Evolutionary conservation across 2,329 filamentous ascomycete species (phyloP).

Genomic region (Basipetospora chlamydospora): DNA sequence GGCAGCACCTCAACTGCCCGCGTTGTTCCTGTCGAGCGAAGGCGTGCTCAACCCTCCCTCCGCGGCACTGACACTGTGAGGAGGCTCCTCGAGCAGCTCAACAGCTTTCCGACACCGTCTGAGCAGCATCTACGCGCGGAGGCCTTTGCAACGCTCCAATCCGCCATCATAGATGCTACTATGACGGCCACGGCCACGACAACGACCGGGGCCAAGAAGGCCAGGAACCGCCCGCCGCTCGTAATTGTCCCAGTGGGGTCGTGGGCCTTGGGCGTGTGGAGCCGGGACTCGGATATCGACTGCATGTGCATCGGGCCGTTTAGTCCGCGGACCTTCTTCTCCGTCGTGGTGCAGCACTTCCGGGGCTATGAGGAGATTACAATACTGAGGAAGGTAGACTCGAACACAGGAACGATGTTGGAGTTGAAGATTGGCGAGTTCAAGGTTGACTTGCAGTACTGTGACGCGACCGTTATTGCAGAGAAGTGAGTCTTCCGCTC

Average conservation of each 20-base stretch:
- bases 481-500: constrained; percentile 24
- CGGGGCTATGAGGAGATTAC: constrained; percentile 21
- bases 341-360: constrained; percentile 7
- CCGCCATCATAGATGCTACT: constrained; percentile 15
- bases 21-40: constrained; percentile 19
- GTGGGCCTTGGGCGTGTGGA: constrained; percentile 49
- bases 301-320: constrained; percentile 50
- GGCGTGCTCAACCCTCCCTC: constrained; percentile 16
- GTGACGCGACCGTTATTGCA: constrained; percentile 38
- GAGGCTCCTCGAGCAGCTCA: constrained; percentile 19
- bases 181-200: no score
- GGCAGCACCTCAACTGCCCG: constrained; percentile 4
- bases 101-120: constrained; percentile 29
- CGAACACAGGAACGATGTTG: constrained; percentile 47
- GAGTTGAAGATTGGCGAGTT: constrained; percentile 44
- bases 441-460: constrained; percentile 53
- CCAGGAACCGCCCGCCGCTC: constrained; percentile 1
- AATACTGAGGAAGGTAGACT: constrained; percentile 42
- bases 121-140: constrained; percentile 26
- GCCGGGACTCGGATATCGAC: constrained; percentile 45
- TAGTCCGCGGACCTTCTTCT: constrained; percentile 45
- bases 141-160: constrained; percentile 30
- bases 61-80: constrained; percentile 20
- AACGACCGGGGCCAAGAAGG: no score
- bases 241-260: constrained; percentile 50